Conservation (phyloP, 2,329 filamentous ascomycete species). For the Nannizzia gypsea region DNA sequence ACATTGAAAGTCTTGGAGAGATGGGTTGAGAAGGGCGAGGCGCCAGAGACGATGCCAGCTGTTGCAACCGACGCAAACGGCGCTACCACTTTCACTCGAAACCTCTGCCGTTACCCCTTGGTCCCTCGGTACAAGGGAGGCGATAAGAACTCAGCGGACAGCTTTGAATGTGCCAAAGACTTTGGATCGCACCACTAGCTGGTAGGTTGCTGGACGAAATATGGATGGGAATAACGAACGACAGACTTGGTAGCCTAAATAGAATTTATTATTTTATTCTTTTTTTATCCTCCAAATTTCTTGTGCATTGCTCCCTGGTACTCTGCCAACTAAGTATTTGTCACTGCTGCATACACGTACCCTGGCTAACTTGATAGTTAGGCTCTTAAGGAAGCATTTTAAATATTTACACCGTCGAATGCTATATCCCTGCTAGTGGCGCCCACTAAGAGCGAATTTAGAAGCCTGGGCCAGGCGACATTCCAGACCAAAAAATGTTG, state of each 20-base stretch:
- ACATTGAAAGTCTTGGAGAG: neutral
- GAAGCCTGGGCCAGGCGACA: no score
- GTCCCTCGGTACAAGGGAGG: neutral
- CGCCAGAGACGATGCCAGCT: neutral
- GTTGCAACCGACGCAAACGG: neutral
- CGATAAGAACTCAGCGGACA: neutral
- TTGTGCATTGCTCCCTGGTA: neutral
- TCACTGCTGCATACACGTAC: neutral
- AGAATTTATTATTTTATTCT: neutral
- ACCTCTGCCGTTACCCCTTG: neutral
- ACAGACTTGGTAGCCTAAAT: neutral
- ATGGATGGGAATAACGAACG: neutral
- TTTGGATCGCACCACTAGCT: neutral
- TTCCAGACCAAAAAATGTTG: no score
- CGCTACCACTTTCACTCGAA: neutral
- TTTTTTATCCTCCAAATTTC: neutral
- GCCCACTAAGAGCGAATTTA: no score
- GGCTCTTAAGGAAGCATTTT: no score
- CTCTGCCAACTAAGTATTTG: neutral
- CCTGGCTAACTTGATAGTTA: no score
- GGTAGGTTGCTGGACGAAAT: neutral
- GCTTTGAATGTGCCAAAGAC: neutral
- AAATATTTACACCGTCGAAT: no score
- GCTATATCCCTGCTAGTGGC: no score
- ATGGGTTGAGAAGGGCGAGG: conserved; percentile 4